A percentile compares a stretch with the other conserved stretches of the same genome.
Evolutionary conservation across 306 rosid species (phyloP).

Genomic region (Vicia villosa): DNA sequence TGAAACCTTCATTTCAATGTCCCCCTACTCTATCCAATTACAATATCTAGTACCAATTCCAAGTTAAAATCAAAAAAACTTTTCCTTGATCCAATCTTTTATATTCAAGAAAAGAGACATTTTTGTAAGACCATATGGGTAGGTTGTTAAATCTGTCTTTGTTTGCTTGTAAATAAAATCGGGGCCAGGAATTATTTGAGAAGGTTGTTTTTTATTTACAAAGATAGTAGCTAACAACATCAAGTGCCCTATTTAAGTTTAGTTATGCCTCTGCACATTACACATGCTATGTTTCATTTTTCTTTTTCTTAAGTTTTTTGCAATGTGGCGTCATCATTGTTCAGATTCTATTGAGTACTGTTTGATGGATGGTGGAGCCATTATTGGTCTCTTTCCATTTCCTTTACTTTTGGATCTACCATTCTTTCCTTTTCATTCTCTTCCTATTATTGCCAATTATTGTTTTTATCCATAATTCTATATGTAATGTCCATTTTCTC

Average conservation of each 20-base stretch:
- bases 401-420: constrained; percentile 50
- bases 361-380: constrained; percentile 37
- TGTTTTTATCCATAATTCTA: constrained; percentile 45
- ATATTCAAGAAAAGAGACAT: neutral
- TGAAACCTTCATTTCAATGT: neutral
- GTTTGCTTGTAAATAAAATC: constrained; percentile 19
- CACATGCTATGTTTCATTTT: constrained; percentile 46
- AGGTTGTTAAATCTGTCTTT: constrained; percentile 7
- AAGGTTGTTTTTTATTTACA: neutral
- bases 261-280: constrained; percentile 28
- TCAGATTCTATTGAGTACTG: constrained; percentile 26
- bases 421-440: constrained; percentile 42
- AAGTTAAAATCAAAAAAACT: neutral
- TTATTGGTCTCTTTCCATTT: constrained; percentile 32
- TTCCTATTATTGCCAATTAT: constrained; percentile 55
- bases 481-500: constrained; percentile 28
- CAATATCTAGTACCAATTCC: neutral
- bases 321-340: constrained; percentile 16
- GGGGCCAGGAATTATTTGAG: constrained; percentile 20
- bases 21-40: constrained; percentile 9
- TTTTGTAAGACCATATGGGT: constrained; percentile 11
- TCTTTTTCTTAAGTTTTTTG: constrained; percentile 33
- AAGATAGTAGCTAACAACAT: constrained; percentile 3
- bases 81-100: neutral
- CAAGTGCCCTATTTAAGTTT: constrained; percentile 22